These are phyloP conservation scores for Cordyceps pruinosa DNA, from an alignment of 2,329 filamentous ascomycete species.

Conservation along the genomic window DNA sequence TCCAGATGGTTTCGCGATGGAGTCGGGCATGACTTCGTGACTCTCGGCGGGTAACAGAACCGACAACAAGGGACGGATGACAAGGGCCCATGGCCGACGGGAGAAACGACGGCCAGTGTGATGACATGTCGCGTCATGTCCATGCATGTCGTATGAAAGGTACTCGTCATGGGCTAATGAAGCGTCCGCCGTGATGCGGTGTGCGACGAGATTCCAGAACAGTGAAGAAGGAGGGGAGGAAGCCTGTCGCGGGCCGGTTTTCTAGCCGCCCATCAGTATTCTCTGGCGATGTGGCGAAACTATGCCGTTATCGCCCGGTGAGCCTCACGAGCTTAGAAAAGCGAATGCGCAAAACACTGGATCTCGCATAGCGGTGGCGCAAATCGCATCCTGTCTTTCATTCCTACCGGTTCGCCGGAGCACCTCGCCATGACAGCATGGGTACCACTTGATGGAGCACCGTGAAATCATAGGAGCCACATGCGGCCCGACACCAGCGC, in stretches of 20 bases:
- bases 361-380: background rate
- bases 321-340: background rate
- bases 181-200: no score
- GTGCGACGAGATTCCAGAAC: background rate
- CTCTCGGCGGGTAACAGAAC: background rate
- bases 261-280: background rate
- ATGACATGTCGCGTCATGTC: background rate
- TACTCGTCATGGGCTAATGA: no score
- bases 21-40: slow-evolving; percentile 2
- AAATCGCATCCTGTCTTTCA: background rate
- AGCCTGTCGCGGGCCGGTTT: background rate
- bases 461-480: slow-evolving; percentile 9
- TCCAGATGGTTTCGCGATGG: slow-evolving; percentile 14
- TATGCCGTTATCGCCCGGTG: background rate
- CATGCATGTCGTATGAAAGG: background rate
- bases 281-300: background rate
- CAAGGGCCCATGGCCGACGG: background rate
- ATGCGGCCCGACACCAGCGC: slow-evolving; percentile 2
- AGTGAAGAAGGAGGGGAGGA: background rate
- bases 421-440: background rate
- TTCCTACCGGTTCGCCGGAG: no score
- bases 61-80: background rate
- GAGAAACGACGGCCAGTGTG: background rate
- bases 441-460: slow-evolving; percentile 8
- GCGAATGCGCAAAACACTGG: slow-evolving; percentile 1